Evolutionary conservation across 177 flowering plant genomes (phyloP), one percentile per base, ranked within the genome.

Genomic region (Vitis hybrid): DNA sequence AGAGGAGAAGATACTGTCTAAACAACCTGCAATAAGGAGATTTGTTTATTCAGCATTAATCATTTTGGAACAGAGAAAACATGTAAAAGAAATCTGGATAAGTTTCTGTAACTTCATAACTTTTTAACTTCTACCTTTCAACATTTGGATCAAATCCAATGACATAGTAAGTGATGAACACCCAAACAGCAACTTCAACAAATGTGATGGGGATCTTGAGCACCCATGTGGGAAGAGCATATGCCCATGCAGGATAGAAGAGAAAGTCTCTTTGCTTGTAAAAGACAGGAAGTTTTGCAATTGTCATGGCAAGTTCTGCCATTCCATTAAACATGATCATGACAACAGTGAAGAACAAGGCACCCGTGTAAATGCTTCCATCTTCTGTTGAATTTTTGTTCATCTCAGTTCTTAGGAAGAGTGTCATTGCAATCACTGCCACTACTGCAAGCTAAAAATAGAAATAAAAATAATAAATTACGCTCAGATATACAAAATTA

Each of bases 211-310:
- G 94, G 40, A 88, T 82, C 64, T 79, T 84, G 51, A 85, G 84
- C 11, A 89, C 72, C 88, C 89, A 86, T 73, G 77, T 60, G 10
- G 93, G 90, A 8, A 89, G 75, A 18, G 91, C 68, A 70, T 82
- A 87, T 52, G 93, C 85, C 93, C 90, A 89, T 12, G 90, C 59
- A 48, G 93, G 93, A 64, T 67, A 87, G 70, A 87, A 87, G 3
- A 78, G 77, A 18, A 85, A 78, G 75, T 89, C 87, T 64, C 93
- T 78, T 69, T 87, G 93, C 83, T 87, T 89, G 73, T 83, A 89
- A 70, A 89, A 87, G 18, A 87, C 88, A 8, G 93, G 93, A 70
- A 89, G 89, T 72, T 84, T 87, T 10, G 75, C 72, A 60, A 84
- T 77, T 14, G 87, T 84, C 88, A 87, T 68, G 14, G 84, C 70